Evolutionary conservation across 192 early-diverging fungal species (phyloP).

Genomic region (Coemansia sp.): DNA sequence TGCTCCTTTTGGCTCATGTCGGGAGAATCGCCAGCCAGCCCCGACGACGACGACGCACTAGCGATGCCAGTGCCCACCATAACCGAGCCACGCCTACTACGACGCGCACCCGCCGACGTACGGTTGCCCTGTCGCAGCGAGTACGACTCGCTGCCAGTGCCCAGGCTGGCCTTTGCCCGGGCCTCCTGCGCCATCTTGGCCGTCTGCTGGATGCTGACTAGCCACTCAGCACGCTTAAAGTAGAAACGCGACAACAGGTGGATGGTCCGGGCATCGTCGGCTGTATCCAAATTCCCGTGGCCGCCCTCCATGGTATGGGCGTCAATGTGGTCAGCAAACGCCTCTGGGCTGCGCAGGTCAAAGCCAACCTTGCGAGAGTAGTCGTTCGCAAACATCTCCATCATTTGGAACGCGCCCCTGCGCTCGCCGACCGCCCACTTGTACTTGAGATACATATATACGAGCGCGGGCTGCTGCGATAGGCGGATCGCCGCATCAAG

Average conservation of each 20-base stretch:
- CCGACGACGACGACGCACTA: background rate
- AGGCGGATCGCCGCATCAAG: conserved; percentile 16
- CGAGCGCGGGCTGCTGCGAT: conserved; percentile 34
- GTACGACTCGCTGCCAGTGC: background rate
- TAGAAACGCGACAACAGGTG: conserved; percentile 73
- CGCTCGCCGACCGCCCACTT: conserved; percentile 32
- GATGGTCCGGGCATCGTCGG: conserved; percentile 29
- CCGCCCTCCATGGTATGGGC: conserved; percentile 3
- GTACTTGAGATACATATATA: conserved; percentile 86
- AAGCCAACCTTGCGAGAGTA: conserved; percentile 49
- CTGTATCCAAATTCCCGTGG: conserved; percentile 2
- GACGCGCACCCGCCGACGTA: background rate
- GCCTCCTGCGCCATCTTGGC: conserved; percentile 12
- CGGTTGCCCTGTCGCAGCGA: background rate
- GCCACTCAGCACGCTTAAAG: conserved; percentile 93
- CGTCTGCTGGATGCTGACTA: conserved; percentile 38
- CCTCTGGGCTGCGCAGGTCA: conserved; percentile 13
- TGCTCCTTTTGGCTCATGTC: background rate
- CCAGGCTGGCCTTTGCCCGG: conserved; percentile 5
- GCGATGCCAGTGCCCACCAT: background rate
- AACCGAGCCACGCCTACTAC: background rate
- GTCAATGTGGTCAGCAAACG: conserved; percentile 28
- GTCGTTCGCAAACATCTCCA: conserved; percentile 74
- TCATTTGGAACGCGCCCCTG: conserved; percentile 61
- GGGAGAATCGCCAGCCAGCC: background rate